Evolutionary conservation across 179 eudicot genomes (phyloP), one percentile per base, ranked within the genome.

Genomic region (Beta lomatogona): DNA sequence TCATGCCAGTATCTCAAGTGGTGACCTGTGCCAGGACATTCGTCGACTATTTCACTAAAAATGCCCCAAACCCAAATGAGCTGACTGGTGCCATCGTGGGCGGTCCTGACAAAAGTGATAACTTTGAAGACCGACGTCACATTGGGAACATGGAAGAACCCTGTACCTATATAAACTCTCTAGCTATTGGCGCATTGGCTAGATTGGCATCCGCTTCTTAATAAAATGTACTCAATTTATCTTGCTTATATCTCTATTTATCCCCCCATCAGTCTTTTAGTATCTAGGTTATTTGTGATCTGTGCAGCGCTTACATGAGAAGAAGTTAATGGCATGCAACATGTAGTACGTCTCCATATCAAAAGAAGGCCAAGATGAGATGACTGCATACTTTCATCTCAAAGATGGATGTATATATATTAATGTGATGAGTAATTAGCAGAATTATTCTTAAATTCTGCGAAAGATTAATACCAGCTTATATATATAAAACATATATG

Each of bases 41-140:
- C 74, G 79, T 79, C 2, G 60, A 91, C 64, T 95, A 89, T 88
- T 91, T 80, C 79, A 63, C 69, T 66, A 88, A 86, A 58, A 75
- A 93, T 46, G 74, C 67, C 15, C 94, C 98, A 0, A 95, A 95
- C 80, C 89, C 91, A 6, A 88, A 95, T 72, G 93, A 90, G 90
- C 93, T 95, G 9, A 95, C 98, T 1, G 98, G 98, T 4, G 98
- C 98, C 77, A 90, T 95, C 5, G 91, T 95, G 0, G 98, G 98
- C 1, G 98, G 98, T 7, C 98, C 98, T 0, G 95, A 95, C 79
- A 66, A 75, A n/a, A 80, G 87, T 9, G 97, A 95, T 64, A 79
- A 91, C 41, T 95, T 95, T 53, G 74, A 85, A 13, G 98, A 95
- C 64, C 77, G 59, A 0, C 97, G 97, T 14, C 36, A 77, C 14